phyloP scores from a whole-genome alignment of 2,329 filamentous ascomycete genomes.

The Rhinocladiella mackenziei region DNA sequence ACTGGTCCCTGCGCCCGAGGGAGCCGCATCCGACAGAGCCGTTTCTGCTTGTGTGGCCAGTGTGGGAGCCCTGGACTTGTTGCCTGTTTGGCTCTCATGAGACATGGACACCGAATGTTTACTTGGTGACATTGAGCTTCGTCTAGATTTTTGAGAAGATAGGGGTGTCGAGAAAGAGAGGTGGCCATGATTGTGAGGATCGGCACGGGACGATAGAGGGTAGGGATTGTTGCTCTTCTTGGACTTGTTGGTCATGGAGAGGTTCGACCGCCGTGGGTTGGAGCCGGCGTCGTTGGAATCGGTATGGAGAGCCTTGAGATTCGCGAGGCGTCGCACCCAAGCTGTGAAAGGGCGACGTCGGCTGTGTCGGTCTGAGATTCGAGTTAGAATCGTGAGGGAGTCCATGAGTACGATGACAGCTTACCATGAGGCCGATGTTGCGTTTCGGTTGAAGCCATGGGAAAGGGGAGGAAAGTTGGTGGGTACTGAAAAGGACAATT shows the following conservation, averaged over 20 bases:
- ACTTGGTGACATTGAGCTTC: constrained; percentile 54
- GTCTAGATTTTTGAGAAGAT: constrained; percentile 53
- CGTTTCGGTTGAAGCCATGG: constrained; percentile 29
- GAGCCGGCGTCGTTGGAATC: constrained; percentile 40
- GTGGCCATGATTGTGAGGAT: constrained; percentile 46
- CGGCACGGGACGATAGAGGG: constrained; percentile 63
- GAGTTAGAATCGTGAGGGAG: constrained; percentile 6
- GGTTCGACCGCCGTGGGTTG: constrained; percentile 23
- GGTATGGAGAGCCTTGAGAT: constrained; percentile 71
- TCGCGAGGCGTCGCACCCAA: constrained; percentile 91
- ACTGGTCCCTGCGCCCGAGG: constrained; percentile 77
- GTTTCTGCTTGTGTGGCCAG: constrained; percentile 79
- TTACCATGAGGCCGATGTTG: constrained; percentile 27
- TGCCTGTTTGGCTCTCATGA: constrained; percentile 54
- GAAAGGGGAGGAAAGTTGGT: too few relatives aligned
- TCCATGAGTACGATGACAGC: not conserved
- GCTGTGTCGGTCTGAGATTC: constrained; percentile 59
- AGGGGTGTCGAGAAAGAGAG: constrained; percentile 51
- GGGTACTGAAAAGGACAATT: too few relatives aligned
- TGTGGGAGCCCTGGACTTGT: constrained; percentile 72
- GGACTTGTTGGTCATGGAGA: constrained; percentile 20
- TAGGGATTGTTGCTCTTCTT: constrained; percentile 83
- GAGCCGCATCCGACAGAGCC: constrained; percentile 67
- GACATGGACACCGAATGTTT: constrained; percentile 60
- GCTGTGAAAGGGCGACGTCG: constrained; percentile 83